Conservation (phyloP, 192 early-diverging fungal genomes). For the Mortierella antarctica region DNA sequence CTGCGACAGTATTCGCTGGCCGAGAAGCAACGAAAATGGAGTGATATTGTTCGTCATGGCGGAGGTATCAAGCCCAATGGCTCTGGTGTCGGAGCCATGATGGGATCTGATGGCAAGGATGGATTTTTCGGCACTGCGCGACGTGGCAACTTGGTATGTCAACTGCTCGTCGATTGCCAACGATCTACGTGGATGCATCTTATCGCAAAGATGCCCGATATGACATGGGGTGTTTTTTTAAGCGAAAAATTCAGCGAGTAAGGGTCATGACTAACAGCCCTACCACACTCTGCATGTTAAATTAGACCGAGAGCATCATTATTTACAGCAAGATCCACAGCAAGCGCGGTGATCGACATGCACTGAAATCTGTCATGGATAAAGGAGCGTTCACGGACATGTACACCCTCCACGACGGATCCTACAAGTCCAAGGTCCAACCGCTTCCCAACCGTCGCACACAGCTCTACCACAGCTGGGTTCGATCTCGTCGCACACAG, state of each 20-base stretch:
- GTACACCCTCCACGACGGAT: constrained; percentile 71
- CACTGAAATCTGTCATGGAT: constrained; percentile 56
- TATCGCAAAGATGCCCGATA: no score
- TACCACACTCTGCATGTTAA: no score
- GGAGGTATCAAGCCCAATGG: constrained; percentile 50
- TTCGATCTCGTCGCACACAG: constrained; percentile 45
- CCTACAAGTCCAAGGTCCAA: constrained; percentile 42
- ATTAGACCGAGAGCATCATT: constrained; percentile 32
- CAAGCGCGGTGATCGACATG: constrained; percentile 49
- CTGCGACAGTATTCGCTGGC: constrained; percentile 47
- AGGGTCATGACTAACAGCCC: no score
- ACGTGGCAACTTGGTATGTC: constrained; percentile 42
- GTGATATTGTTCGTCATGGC: constrained; percentile 53
- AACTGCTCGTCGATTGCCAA: neutral
- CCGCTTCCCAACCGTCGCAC: constrained; percentile 54
- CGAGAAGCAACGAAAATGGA: constrained; percentile 37
- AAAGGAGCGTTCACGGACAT: constrained; percentile 55
- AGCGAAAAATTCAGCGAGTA: no score
- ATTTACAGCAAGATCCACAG: constrained; percentile 25
- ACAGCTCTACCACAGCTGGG: constrained; percentile 58
- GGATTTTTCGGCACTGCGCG: constrained; percentile 34
- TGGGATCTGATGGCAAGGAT: constrained; percentile 50
- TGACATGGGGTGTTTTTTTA: no score
- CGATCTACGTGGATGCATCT: no score
- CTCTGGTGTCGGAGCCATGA: constrained; percentile 35